phyloP scores from a whole-genome alignment of 768 basidiomycete genomes.

The Clitopilus hobsonii region DNA sequence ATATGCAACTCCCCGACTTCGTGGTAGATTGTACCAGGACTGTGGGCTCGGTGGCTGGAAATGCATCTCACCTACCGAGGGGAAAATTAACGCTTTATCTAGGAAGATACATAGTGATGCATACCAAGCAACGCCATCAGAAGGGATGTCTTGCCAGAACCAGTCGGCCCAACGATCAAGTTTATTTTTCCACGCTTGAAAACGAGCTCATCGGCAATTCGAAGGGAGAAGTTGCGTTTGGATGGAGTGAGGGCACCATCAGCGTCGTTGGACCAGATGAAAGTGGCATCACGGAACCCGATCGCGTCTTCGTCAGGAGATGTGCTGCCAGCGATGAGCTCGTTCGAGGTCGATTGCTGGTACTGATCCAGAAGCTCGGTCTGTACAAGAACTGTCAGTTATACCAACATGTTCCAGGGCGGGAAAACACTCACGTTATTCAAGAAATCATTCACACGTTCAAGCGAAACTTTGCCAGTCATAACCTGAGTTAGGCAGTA shows the following conservation, averaged over 20 bases:
- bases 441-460: conserved; percentile 43
- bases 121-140: conserved; percentile 57
- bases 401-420: too few relatives aligned
- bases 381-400: conserved; percentile 12
- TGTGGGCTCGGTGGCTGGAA: conserved; percentile 44
- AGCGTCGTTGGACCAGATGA: conserved; percentile 46
- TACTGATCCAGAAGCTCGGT: conserved; percentile 47
- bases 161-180: conserved; percentile 56
- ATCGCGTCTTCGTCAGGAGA: conserved; percentile 25
- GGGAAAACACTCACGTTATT: conserved; percentile 22
- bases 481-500: conserved; percentile 18
- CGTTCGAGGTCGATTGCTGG: conserved; percentile 15
- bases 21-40: conserved; percentile 68
- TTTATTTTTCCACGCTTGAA: conserved; percentile 54
- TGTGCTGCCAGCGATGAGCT: conserved; percentile 10
- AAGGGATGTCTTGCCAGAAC: conserved; percentile 60
- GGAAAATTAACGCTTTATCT: neutral
- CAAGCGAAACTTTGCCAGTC: conserved; percentile 59
- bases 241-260: conserved; percentile 33
- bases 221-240: conserved; percentile 43
- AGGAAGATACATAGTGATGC: neutral
- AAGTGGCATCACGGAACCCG: conserved; percentile 50
- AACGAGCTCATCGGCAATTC: conserved; percentile 45
- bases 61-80: conserved; percentile 56
- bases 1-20: conserved; percentile 67